Percentiles rank a stretch among this genome's conserved stretches.
These are phyloP conservation scores for Trypanosoma melophagium DNA, from an alignment of 208 protist genomes.

Conservation along the genomic window DNA sequence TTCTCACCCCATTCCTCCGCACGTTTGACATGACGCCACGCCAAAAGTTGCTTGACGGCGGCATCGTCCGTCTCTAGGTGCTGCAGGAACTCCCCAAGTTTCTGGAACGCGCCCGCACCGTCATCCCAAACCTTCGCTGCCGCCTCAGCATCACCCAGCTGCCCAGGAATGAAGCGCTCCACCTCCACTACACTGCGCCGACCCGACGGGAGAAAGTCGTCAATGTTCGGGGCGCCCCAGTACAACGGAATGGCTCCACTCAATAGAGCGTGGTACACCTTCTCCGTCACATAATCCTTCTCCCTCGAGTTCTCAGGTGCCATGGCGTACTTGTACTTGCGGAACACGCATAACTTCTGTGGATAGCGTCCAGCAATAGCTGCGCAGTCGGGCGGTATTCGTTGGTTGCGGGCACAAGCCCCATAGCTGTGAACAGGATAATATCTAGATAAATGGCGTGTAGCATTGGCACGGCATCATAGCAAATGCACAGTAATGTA, in stretches of 20 bases:
- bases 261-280: conserved; percentile 61
- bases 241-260: conserved; percentile 46
- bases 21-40: conserved; percentile 1
- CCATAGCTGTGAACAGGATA: conserved; percentile 12
- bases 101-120: background rate
- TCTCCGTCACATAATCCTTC: conserved; percentile 66
- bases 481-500: conserved; percentile 1
- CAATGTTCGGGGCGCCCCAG: conserved; percentile 42
- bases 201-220: conserved; percentile 37
- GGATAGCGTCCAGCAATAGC: background rate
- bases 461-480: background rate
- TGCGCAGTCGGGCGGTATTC: background rate
- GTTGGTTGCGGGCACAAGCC: background rate
- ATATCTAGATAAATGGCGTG: background rate
- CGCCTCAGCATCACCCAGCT: background rate
- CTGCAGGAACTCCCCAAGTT: conserved; percentile 1
- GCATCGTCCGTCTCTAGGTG: conserved; percentile 5
- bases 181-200: conserved; percentile 6
- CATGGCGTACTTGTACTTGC: conserved; percentile 41
- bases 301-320: conserved; percentile 51
- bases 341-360: conserved; percentile 32
- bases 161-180: background rate
- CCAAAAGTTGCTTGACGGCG: background rate
- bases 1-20: conserved; percentile 11
- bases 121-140: background rate